Percentiles rank a stretch among this genome's conserved stretches.
Conservation (phyloP, 148 eudicot species). For the Bassia scoparia region DNA sequence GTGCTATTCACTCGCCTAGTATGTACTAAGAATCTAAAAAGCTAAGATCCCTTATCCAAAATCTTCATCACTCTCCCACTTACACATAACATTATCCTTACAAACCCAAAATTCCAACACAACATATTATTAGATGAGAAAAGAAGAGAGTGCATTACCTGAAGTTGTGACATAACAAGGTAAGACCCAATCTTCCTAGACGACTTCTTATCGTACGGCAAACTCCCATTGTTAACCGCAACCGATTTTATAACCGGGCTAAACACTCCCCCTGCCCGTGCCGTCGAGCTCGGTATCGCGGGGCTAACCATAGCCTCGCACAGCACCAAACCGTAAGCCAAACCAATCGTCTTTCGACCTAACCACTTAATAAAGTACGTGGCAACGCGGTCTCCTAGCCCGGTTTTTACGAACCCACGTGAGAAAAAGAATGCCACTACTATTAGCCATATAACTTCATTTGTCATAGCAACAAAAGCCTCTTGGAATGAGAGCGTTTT, state of each 20-base stretch:
- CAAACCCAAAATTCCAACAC: neutral
- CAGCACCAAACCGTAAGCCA: slow-evolving; percentile 72
- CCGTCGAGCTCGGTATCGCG: slow-evolving; percentile 89
- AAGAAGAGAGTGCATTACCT: slow-evolving; percentile 37
- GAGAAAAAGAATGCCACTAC: slow-evolving; percentile 89
- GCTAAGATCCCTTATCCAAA: neutral
- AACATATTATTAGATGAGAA: neutral
- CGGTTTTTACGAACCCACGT: slow-evolving; percentile 79
- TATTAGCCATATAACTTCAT: slow-evolving; percentile 81
- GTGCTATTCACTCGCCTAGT: no score
- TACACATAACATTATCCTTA: no score
- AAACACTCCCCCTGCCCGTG: slow-evolving; percentile 87
- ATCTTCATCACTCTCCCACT: neutral
- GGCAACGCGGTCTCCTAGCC: slow-evolving; percentile 77
- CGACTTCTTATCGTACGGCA: slow-evolving; percentile 47
- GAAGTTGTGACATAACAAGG: slow-evolving; percentile 63
- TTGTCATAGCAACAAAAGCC: slow-evolving; percentile 62
- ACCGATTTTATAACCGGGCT: slow-evolving; percentile 72
- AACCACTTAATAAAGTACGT: slow-evolving; percentile 67
- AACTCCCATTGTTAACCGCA: slow-evolving; percentile 53
- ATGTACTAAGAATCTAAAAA: no score
- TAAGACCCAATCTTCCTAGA: slow-evolving; percentile 71
- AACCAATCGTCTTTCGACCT: slow-evolving; percentile 69
- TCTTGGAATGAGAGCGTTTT: slow-evolving; percentile 54
- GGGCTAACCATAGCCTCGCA: slow-evolving; percentile 73